Evolutionary conservation across 202 grass and related monocot genomes (phyloP), one percentile per base, ranked within the genome.

Genomic region (Zoysia matrella): DNA sequence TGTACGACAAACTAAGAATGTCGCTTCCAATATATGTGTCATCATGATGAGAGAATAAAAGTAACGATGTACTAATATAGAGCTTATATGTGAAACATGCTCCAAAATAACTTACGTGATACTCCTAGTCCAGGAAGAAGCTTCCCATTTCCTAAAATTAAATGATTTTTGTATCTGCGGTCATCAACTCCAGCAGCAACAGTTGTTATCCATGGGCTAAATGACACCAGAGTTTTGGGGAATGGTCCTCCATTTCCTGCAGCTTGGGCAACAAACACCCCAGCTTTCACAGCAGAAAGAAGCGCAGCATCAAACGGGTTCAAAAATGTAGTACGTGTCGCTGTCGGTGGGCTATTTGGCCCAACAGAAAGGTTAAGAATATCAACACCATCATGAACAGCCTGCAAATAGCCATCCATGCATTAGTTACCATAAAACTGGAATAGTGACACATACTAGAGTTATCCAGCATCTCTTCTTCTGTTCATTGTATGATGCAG

Each of bases 351-450:
- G 83, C 96, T 99, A 77, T 99, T 99, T 81, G 96, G 96, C 8
- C 96, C 96, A 61, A 99, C 92, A 60, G 92, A 99, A 83, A 98
- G 96, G 84, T 99, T 99, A 71, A 99, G 87, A 80, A 99, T 89
- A 74, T 99, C 92, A 69, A 99, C 90, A 62, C 96, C 96, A 85
- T 99, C 96, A 73, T 89, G 90, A 88, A 99, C 96, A 79, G 92
- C 96, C 96, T 99, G 88, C 85, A 90, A 39, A 73, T 52, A 74
- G 62, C n/a, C 11, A 75, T 64, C 43, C 15, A 52, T 48, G 65
- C 53, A 52, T 86, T 55, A 69, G 49, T 1, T 74, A 42, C 22
- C 22, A 56, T 10, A 86, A 60, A 52, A 40, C 50, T 52, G n/a
- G 1, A 49, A 65, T 44, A 53, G 13, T 80, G 36, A 74, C 36